phyloP scores from a whole-genome alignment of 2,329 filamentous ascomycete genomes.

The Allantophomopsis lycopodina region DNA sequence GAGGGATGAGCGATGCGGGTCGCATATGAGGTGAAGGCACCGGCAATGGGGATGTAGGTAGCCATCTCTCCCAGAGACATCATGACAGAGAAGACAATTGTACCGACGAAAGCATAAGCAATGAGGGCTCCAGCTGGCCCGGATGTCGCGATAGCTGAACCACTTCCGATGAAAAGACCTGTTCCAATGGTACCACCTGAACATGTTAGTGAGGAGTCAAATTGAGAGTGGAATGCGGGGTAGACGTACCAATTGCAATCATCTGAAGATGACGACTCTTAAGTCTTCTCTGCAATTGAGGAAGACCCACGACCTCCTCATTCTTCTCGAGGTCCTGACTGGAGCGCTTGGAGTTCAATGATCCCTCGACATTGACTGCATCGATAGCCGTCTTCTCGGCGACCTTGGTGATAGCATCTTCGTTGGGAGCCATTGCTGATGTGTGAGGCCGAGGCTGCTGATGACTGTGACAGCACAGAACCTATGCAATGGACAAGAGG shows the following conservation, averaged over 20 bases:
- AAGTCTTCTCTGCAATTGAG: constrained; percentile 20
- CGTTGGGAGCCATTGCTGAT: no score
- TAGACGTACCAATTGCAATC: constrained; percentile 40
- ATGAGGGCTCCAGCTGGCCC: constrained; percentile 55
- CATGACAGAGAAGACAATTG: constrained; percentile 67
- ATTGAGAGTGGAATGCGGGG: neutral
- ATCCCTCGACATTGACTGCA: no score
- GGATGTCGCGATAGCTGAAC: constrained; percentile 43
- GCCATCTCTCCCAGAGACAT: constrained; percentile 58
- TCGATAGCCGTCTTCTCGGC: no score
- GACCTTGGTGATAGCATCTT: no score
- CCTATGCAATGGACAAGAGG: no score
- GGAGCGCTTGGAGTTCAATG: constrained; percentile 3
- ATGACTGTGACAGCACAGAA: no score
- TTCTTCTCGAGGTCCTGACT: constrained; percentile 12
- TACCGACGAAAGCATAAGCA: constrained; percentile 55
- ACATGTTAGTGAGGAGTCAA: constrained; percentile 1
- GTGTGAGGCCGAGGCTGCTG: no score
- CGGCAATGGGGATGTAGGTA: constrained; percentile 63
- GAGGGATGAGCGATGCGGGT: constrained; percentile 61
- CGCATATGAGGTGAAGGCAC: constrained; percentile 65
- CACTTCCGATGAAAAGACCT: constrained; percentile 58
- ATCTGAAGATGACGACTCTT: constrained; percentile 51
- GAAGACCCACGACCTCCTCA: constrained; percentile 1
- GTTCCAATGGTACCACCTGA: constrained; percentile 54